Evolutionary conservation across 345 rosid species (phyloP), one percentile per base, ranked within the genome.

Genomic region (Populus ilicifolia): DNA sequence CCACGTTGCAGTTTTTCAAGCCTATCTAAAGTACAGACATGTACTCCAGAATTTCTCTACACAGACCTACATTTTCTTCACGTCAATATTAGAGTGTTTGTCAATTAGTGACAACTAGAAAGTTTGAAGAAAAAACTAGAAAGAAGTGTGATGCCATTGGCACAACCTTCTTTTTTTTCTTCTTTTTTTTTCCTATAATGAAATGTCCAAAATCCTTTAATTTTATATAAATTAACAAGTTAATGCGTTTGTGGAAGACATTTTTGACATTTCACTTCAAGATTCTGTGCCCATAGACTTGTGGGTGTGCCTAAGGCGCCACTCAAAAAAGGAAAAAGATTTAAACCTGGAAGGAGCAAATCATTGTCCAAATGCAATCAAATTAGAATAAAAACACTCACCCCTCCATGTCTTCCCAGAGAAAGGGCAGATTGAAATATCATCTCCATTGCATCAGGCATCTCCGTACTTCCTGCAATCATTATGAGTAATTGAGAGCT

Each of bases 381-480:
- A 79, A 48, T 61, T 30, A 54, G 39, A 64, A 64, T 5, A 74
- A 71, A 65, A 75, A 82, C 67, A 86, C 97, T 90, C 78, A 96
- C 98, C 74, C 91, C 97, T 23, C 99, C 97, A 74, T 65, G 59
- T 83, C 80, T 90, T 77, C 99, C 99, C 35, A 91, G 84, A 73
- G 83, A 87, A 77, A 96, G 97, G 72, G 99, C 99, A 72, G 91
- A 89, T 76, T 96, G 91, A 84, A 87, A 96, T 86, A 96, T 92
- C 1, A 83, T 86, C 92, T 96, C 98, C 97, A 96, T 92, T 30
- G 99, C 93, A 87, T 96, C 97, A 13, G 98, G 99, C 99, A 96
- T 90, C 83, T 83, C 86, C 46, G 78, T 79, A 79, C 79, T 86
- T 79, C 93, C 99, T 96, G 87, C 82, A 84, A 80, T 74, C 48